These are phyloP conservation scores for Berkeleyomyces rouxiae DNA, from an alignment of 2,329 filamentous ascomycete species.

Conservation along the genomic window DNA sequence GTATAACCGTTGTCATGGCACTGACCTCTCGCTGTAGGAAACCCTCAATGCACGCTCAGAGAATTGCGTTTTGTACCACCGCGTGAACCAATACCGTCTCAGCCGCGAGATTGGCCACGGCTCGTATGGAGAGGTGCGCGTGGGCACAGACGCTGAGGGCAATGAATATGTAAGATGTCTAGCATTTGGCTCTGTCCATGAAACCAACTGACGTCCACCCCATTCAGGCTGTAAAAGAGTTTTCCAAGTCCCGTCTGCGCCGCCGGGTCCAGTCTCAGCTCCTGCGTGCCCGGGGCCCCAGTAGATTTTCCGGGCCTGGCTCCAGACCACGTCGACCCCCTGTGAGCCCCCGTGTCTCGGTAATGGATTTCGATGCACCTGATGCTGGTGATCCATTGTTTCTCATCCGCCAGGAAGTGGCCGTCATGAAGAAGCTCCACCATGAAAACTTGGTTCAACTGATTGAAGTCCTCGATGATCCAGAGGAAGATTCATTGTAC, in stretches of 20 bases:
- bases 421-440: slow-evolving; percentile 97
- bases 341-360: slow-evolving; percentile 6
- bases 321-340: slow-evolving; percentile 7
- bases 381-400: slow-evolving; percentile 58
- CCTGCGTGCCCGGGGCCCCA: slow-evolving; percentile 40
- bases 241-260: slow-evolving; percentile 79
- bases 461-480: slow-evolving; percentile 89
- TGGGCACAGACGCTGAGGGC: slow-evolving; percentile 78
- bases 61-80: slow-evolving; percentile 75
- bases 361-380: slow-evolving; percentile 5
- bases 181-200: neutral
- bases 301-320: slow-evolving; percentile 17
- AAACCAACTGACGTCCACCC: neutral
- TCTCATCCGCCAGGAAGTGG: slow-evolving; percentile 88
- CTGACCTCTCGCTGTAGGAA: slow-evolving; percentile 38
- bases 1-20: neutral
- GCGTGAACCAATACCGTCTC: slow-evolving; percentile 90
- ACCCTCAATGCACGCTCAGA: slow-evolving; percentile 79
- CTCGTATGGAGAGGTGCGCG: slow-evolving; percentile 85
- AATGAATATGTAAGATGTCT: slow-evolving; percentile 66
- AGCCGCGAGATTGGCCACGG: slow-evolving; percentile 92
- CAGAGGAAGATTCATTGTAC: slow-evolving; percentile 86
- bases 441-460: slow-evolving; percentile 87
- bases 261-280: slow-evolving; percentile 85
- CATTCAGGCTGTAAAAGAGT: slow-evolving; percentile 79